Evolutionary conservation across 768 basidiomycete genomes (phyloP), one percentile per base, ranked within the genome.

Genomic region (Pleurotus platypus): DNA sequence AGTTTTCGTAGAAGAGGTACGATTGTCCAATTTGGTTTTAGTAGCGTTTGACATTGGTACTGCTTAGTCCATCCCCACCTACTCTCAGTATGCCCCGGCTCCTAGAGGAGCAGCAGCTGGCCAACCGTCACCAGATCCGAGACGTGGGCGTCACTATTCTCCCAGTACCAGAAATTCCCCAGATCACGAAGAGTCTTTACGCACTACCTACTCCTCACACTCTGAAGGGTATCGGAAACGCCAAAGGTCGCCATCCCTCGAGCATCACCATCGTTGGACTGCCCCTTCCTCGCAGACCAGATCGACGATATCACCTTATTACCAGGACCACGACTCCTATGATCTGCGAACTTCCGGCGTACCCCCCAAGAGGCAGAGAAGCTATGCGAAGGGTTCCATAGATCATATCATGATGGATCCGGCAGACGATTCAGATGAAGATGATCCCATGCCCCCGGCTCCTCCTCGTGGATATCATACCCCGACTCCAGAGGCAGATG

Each of bases 1-100:
- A 18, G 65, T 87, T 22, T 76, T 80, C 27, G 78, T 90, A 22
- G 87, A 89, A 68, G 66, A 73, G 59, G 87, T 87, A 15, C n/a
- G 51, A 38, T 9, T 49, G 59, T 78, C 74, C 5, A 45, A 16
- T 15, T 24, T 49, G 46, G 24, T 15, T 6, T 47, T 47, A 56
- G 30, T 50, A 6, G 22, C 37, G 48, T 38, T n/a, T 48, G 27
- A 55, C 35, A 55, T 26, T 40, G 46, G 12, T 13, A 46, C 43
- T 24, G 27, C 20, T 54, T 58, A 42, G 50, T 43, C 57, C 20
- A 39, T 51, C 49, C 18, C 55, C 49, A 16, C 39, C 35, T 54
- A 40, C 22, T 30, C 46, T 26, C 46, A 48, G 18, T 48, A 48
- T 24, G 16, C 22, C 15, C 13, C 48, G 48, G 30, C n/a, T 16